Conservation (phyloP, 176 grass and related monocot genomes). For the Saccharum officinarum region DNA sequence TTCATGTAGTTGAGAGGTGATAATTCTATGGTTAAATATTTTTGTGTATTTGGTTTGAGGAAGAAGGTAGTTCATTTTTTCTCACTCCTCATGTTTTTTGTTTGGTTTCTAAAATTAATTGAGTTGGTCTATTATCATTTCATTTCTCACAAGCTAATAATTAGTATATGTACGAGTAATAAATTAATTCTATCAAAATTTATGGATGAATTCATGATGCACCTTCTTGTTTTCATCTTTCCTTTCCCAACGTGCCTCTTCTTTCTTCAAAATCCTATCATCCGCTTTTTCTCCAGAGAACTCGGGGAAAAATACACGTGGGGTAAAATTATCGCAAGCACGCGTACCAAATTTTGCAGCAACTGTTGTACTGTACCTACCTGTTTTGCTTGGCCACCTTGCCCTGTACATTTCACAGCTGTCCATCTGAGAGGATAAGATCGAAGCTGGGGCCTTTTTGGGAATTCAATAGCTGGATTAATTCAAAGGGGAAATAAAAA, state of each 20-base stretch:
- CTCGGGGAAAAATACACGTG: background rate
- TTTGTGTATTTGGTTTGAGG: background rate
- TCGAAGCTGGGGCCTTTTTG: background rate
- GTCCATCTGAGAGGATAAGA: constrained; percentile 18
- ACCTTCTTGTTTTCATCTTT: background rate
- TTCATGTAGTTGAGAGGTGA: background rate
- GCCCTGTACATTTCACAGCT: constrained; percentile 10
- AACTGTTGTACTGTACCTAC: background rate
- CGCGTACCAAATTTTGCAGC: constrained; percentile 6
- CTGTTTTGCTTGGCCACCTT: background rate
- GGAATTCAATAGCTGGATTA: background rate
- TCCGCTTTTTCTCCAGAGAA: background rate
- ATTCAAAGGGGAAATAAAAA: constrained; percentile 9
- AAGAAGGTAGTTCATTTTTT: too few relatives aligned
- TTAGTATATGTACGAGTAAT: too few relatives aligned
- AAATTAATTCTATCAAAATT: too few relatives aligned
- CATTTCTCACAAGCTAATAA: too few relatives aligned
- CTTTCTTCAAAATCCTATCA: background rate
- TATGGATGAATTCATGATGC: too few relatives aligned
- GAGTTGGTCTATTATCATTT: too few relatives aligned
- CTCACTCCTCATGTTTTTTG: too few relatives aligned
- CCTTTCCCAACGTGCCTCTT: background rate
- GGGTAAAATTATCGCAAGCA: background rate
- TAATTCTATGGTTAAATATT: background rate
- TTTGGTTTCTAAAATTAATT: too few relatives aligned